These are phyloP conservation scores for Paecilomyces sp. DNA, from an alignment of 2,329 filamentous ascomycete genomes.

Conservation along the genomic window DNA sequence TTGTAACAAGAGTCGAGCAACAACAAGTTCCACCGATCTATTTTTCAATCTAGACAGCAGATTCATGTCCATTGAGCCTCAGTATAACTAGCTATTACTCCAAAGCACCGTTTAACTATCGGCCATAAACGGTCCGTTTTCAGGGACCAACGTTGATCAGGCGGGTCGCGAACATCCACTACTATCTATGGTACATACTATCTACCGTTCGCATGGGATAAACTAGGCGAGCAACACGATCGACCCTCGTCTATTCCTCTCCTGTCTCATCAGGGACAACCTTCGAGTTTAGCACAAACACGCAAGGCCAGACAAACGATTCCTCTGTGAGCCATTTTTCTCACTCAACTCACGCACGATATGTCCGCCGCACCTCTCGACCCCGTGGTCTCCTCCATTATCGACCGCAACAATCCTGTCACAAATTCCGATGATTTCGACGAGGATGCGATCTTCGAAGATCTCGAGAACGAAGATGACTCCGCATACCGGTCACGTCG, in stretches of 20 bases:
- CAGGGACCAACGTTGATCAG: not conserved
- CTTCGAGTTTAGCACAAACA: not conserved
- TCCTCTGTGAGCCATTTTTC: too few relatives aligned
- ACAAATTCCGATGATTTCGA: constrained; percentile 40
- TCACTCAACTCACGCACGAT: not conserved
- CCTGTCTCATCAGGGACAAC: not conserved
- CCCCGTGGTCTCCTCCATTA: not conserved
- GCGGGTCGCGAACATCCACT: not conserved
- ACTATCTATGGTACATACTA: not conserved
- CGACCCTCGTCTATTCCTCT: not conserved
- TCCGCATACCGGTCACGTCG: constrained; percentile 50
- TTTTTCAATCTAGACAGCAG: too few relatives aligned
- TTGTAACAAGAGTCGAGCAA: too few relatives aligned
- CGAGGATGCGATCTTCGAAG: constrained; percentile 54
- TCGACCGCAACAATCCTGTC: constrained; percentile 22
- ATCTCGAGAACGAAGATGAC: constrained; percentile 48
- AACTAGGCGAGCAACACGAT: not conserved
- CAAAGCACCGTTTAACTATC: not conserved
- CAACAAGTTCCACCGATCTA: too few relatives aligned
- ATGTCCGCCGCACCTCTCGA: not conserved
- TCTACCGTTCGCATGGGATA: not conserved
- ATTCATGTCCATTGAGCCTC: too few relatives aligned
- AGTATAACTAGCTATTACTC: too few relatives aligned
- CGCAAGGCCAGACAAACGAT: too few relatives aligned
- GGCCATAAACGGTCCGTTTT: not conserved